Evolutionary conservation across 163 green algal genomes (phyloP), one percentile per base, ranked within the genome.

Genomic region (Scenedesmus sp.): DNA sequence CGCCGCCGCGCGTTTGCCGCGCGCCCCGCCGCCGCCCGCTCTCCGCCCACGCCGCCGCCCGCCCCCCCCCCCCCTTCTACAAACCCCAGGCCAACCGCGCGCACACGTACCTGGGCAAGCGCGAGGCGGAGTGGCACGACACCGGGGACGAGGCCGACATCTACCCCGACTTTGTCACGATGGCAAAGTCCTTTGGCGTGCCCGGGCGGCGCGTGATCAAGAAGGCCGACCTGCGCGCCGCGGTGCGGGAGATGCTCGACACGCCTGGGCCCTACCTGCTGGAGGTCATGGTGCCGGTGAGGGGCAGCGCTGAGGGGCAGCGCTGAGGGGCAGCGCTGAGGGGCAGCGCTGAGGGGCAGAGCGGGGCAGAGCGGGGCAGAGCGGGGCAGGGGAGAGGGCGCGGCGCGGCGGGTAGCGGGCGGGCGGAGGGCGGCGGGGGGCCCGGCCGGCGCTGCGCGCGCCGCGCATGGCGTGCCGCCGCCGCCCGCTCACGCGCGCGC

Each of bases 151-250:
- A 92, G 70, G 80, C 82, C 4, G 92, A 99, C 87, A 99, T 99
- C 88, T 99, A 97, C 90, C 97, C 97, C 2, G 94, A 99, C 87
- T 98, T 99, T 84, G 92, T 98, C 36, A 94, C 76, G 39, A 96
- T 99, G 87, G 92, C 94, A 10, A 78, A 95, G 63, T 89, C 90
- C 3, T 99, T 97, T 80, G 87, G 92, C 33, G 90, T 99, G 17
- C 89, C 92, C 0, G 81, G 88, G 17, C 83, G 86, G 78, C 91
- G 96, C 78, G 92, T 99, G 0, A 91, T 92, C 31, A 60, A 83
- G 14, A 94, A 92, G 69, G 64, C 81, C 5, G 91, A 99, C 33
- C 84, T 99, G 70, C 75, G 91, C 11, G 83, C 45, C 1, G 92
- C 92, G 17, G 92, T 97, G 54, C 83, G 94, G 39, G 88, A 91